Evolutionary conservation across 1,139 yeast genomes (phyloP), one percentile per base, ranked within the genome.

Genomic region (Entelexis paramagnoliae): DNA sequence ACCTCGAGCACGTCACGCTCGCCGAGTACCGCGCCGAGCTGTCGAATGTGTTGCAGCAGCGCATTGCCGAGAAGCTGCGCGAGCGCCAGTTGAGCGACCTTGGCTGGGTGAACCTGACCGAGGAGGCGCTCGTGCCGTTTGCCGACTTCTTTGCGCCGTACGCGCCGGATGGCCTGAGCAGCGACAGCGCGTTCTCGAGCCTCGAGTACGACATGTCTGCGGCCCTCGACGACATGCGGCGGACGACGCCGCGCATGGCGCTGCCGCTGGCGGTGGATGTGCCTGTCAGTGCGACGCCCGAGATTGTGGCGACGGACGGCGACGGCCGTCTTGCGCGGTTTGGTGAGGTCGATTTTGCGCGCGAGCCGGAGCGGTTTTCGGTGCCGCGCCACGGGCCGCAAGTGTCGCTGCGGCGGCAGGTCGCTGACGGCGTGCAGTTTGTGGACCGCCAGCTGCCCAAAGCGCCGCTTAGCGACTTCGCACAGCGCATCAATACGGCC

Each of bases 81-180:
- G 80, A 81, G 57, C 74, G 97, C 52, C 78, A 77, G 54, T 44
- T 50, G 9, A 47, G 49, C 24, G 97, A 91, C 66, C 72, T 73
- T 51, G 80, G 79, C 3, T 89, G 81, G 78, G 76, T 84, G 59
- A 91, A 91, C 63, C 75, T 85, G 52, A 86, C 97, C 1, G 96
- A 89, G 68, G 89, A 85, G 68, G 84, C 94, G n/a, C 79, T 79
- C 63, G 85, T 82, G 62, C 96, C 96, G n/a, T 81, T 76, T 55
- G 83, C 87, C 64, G 81, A 83, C 59, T 76, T 87, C 54, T 74
- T 81, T 17, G 45, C 32, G 16, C 39, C 55, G 26, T 69, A 69
- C 33, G 68, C 72, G 24, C 35, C 22, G 16, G 17, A 14, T 9
- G 20, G 2, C 14, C 20, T 16, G 17, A 24, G 22, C 38, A 22